A percentile compares a stretch with the other conserved stretches of the same genome.
These are phyloP conservation scores for Irpex sp. DNA, from an alignment of 1,284 basidiomycete species.

Conservation along the genomic window DNA sequence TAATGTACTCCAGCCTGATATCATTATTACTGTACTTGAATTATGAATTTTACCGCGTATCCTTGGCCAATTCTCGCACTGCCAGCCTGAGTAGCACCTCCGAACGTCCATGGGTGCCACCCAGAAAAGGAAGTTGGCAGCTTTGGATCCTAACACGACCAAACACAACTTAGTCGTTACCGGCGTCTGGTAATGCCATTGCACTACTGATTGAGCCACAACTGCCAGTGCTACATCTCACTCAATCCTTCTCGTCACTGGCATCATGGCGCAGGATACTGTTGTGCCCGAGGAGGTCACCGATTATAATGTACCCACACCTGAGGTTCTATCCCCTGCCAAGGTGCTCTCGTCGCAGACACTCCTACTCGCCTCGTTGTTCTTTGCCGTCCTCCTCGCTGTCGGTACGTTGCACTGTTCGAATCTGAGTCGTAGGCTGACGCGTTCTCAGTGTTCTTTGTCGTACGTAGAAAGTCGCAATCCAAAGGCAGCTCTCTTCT, in stretches of 20 bases:
- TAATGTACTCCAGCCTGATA: too few relatives aligned
- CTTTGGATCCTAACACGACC: conserved; percentile 22
- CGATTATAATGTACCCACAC: conserved; percentile 3
- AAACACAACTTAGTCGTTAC: conserved; percentile 11
- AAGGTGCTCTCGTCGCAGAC: conserved; percentile 20
- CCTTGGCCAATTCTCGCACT: too few relatives aligned
- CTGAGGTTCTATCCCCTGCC: conserved; percentile 21
- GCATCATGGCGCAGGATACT: conserved; percentile 1
- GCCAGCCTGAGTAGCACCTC: too few relatives aligned
- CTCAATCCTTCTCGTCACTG: conserved; percentile 3
- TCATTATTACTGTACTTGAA: too few relatives aligned
- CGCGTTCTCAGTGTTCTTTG: conserved; percentile 26
- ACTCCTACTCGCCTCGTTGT: conserved; percentile 22
- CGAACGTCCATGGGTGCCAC: neutral
- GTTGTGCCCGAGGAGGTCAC: neutral
- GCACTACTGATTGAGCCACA: neutral
- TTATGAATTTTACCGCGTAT: too few relatives aligned
- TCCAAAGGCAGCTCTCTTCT: conserved; percentile 55
- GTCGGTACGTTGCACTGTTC: conserved; percentile 18
- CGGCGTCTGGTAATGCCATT: neutral
- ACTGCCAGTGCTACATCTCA: neutral
- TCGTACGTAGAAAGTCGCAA: conserved; percentile 40
- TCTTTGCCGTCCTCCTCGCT: conserved; percentile 22
- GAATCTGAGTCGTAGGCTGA: neutral
- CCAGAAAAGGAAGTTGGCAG: conserved; percentile 13